Evolutionary conservation across 177 flowering plant species (phyloP), one percentile per base, ranked within the genome.

Genomic region (Telopea speciosissima): DNA sequence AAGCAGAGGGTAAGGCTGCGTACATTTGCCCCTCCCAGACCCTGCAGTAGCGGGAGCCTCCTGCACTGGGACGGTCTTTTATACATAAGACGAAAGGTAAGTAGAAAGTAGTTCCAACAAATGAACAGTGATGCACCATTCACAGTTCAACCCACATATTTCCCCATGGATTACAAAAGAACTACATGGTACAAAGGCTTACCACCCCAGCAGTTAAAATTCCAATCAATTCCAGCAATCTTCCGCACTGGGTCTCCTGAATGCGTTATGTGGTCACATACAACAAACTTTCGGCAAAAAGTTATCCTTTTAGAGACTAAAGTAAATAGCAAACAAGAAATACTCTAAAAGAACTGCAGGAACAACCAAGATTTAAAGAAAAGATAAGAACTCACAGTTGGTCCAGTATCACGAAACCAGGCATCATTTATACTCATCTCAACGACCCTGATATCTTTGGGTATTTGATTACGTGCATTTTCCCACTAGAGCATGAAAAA

Each of bases 201-300:
- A 94, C 98, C 99, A 63, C 97, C 99, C 92, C 95, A 95, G 68
- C 93, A 78, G 65, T 92, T 95, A 75, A 95, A 95, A 65, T 74
- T 86, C 99, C 99, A 95, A 81, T 92, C 97, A 70, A 92, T 86
- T 67, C 99, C 99, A 6, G 97, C 99, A 78, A 90, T 76, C 74
- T 72, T 80, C 25, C 64, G 78, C 71, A 54, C 81, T 21, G n/a
- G 8, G 1, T 62, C 19, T 24, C 71, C 79, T 22, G 81, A 67
- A 73, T 36, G 68, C 56, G 85, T 69, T n/a, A 67, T 5, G 24
- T 58, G 68, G 70, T 82, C 83, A 22, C 77, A 42, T 11, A 90
- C 80, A 74, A 90, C 87, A 83, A 94, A 85, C 97, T 89, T 67
- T 65, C 12, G 45, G 56, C 31, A 14, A 63, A 62, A 60, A 71